Evolutionary conservation across 352 stramenopile species (phyloP), one percentile per base, ranked within the genome.

Genomic region (Pythium rhizo-oryzae): DNA sequence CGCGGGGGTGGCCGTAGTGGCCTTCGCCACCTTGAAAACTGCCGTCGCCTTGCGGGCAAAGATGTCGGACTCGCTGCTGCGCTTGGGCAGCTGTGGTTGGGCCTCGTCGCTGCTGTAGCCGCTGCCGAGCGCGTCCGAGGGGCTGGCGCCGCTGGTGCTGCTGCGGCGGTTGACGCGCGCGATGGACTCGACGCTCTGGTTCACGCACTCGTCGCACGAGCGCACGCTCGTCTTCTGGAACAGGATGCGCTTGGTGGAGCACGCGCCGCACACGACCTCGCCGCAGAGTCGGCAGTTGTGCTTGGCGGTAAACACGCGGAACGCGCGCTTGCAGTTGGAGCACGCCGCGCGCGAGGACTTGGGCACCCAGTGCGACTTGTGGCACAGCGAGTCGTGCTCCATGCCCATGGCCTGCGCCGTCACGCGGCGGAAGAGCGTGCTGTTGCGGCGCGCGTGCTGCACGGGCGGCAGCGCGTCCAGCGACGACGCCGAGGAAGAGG

Each of bases 211-310:
- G 70, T 93, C 85, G 62, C 87, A 94, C 11, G 81, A 80, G 41
- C 87, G 87, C 28, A 92, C 84, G 33, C 76, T 87, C 65, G 92
- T 93, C 49, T 75, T 84, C 69, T 85, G 75, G 62, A 91, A 89
- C 18, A 89, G 67, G 56, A 94, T 85, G 63, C 85, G 81, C 64
- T 87, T 84, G 59, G 70, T 84, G 30, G 87, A 94, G 75, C 87
- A 94, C 44, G 74, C 57, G 25, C 82, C 75, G 65, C 87, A 94
- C 28, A 93, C 87, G 49, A 94, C 76, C 59, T 93, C 85, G 24
- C 87, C 87, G 53, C 87, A 94, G 16, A 92, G 76, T 1, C 87
- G 83, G 64, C 87, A 94, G 65, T 94, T 80, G 68, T 93, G 87
- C 52, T 93, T 94, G 53, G 74, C 77, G 13, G 67, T 79, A 66